These are phyloP conservation scores for Aspergillus udagawae DNA, from an alignment of 2,329 filamentous ascomycete species.

Conservation along the genomic window DNA sequence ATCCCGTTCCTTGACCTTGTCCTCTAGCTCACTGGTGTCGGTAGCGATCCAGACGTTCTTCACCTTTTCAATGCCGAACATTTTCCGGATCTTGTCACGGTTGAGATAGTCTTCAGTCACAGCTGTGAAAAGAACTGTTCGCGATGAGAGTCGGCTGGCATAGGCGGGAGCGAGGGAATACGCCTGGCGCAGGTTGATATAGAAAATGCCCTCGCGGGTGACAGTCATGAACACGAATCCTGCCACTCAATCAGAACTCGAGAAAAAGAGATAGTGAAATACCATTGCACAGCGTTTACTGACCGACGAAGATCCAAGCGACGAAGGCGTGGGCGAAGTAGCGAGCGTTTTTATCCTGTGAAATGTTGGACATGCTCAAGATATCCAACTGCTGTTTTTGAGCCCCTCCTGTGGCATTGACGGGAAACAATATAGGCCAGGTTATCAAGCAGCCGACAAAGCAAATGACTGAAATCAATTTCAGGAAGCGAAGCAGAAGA, in stretches of 20 bases:
- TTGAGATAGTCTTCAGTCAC: conserved; percentile 76
- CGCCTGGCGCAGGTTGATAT: conserved; percentile 87
- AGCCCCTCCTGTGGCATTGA: conserved; percentile 79
- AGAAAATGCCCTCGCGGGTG: conserved; percentile 83
- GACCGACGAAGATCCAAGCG: conserved; percentile 73
- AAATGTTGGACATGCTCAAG: conserved; percentile 74
- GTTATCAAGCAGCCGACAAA: conserved; percentile 79
- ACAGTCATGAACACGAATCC: conserved; percentile 84
- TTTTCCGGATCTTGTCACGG: conserved; percentile 68
- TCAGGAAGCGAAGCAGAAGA: conserved; percentile 83
- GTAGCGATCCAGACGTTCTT: conserved; percentile 80
- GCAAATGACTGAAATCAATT: conserved; percentile 72
- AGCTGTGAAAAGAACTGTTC: conserved; percentile 83
- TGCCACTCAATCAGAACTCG: conserved; percentile 11
- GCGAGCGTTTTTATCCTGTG: conserved; percentile 51
- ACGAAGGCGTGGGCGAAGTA: conserved; percentile 80
- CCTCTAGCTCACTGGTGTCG: conserved; percentile 71
- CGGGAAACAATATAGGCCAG: conserved; percentile 82
- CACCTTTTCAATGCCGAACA: conserved; percentile 75
- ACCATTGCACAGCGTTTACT: conserved; percentile 6
- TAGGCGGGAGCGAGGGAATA: conserved; percentile 84
- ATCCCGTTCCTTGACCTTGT: conserved; percentile 77
- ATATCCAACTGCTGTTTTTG: conserved; percentile 65
- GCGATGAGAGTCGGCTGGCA: conserved; percentile 78
- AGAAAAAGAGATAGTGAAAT: neutral